Base-by-base conservation (phyloP, 106 monocot species). In the Iris macrosiphon region DNA sequence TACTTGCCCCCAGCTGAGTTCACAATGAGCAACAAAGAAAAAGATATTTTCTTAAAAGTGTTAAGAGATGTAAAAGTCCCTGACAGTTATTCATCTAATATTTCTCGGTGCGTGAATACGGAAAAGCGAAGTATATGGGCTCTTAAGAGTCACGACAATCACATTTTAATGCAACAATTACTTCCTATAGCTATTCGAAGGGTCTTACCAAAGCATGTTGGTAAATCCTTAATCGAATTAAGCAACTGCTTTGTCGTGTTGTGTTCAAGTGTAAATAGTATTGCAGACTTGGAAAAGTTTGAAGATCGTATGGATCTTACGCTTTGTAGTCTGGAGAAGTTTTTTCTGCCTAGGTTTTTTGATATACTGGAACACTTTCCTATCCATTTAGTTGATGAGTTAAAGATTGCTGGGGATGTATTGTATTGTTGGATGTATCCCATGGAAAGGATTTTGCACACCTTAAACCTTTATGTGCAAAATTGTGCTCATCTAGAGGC, bases 371-470 rank as follows among this genome's bases (percentile, higher is more conserved):
- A 52, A 52, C 51, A 52, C 21, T 29, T 52, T 4, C 19, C 21
- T 7, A 16, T 52, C 27, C 51, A 28, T 26, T 30, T 52, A 28
- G 1, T 25, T 25, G 23, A 29, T 1, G 51, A 52, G n/a, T 20
- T 8, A 19, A 52, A 14, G 28, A 3, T 7, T 28, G 24, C 24
- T 52, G n/a, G 51, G 51, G 24, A 20, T 5, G 24, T 52, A 13
- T 12, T 12, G 27, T 52, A 52, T n/a, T 11, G 13, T 8, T 52
- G 24, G 24, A 52, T 52, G 51, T 52, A 52, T 52, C 51, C 51
- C 4, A 5, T 52, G 23, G 51, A 52, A 12, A 26, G 51, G 51
- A 25, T 3, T 47, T 9, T 47, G 16, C n/a, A 6, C 21, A 20
- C 9, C 46, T 18, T 47, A 18, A 47, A 47, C n/a, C n/a, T n/a